phyloP scores from a whole-genome alignment of 495 filamentous ascomycete genomes.

The Daldinia bambusicola region DNA sequence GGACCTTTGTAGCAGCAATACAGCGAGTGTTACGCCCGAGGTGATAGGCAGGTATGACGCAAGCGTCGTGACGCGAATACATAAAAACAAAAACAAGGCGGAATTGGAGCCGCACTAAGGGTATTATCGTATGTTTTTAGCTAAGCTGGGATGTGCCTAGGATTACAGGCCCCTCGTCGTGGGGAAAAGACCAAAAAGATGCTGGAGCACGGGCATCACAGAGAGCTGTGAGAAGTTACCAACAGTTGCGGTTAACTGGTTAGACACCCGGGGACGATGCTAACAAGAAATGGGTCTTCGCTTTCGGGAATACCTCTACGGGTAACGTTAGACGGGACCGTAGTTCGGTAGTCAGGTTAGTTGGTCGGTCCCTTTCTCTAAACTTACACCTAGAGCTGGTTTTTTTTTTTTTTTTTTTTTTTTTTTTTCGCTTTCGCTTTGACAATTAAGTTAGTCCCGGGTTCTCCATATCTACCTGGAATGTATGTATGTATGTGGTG shows the following conservation, averaged over 20 bases:
- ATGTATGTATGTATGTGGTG: neutral
- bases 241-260: constrained; percentile 13
- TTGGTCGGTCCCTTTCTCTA: neutral
- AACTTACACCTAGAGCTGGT: neutral
- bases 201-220: constrained; percentile 10
- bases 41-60: neutral
- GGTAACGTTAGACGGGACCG: too few relatives aligned
- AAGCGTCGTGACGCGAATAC: neutral
- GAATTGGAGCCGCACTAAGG: neutral
- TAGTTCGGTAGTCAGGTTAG: neutral
- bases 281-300: constrained; percentile 10
- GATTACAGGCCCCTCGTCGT: constrained; percentile 5
- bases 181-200: neutral
- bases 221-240: constrained; percentile 10
- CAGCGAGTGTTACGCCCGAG: neutral
- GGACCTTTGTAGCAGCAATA: neutral
- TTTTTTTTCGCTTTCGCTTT: neutral
- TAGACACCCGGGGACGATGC: neutral
- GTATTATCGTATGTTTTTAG: neutral
- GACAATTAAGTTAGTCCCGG: neutral
- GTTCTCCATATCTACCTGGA: constrained; percentile 9
- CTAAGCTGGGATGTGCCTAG: too few relatives aligned
- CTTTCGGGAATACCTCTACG: neutral
- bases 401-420: too few relatives aligned
- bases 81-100: neutral